These are phyloP conservation scores for Syncephalastrum racemosum DNA, from an alignment of 371 early-diverging fungal species.

Conservation along the genomic window DNA sequence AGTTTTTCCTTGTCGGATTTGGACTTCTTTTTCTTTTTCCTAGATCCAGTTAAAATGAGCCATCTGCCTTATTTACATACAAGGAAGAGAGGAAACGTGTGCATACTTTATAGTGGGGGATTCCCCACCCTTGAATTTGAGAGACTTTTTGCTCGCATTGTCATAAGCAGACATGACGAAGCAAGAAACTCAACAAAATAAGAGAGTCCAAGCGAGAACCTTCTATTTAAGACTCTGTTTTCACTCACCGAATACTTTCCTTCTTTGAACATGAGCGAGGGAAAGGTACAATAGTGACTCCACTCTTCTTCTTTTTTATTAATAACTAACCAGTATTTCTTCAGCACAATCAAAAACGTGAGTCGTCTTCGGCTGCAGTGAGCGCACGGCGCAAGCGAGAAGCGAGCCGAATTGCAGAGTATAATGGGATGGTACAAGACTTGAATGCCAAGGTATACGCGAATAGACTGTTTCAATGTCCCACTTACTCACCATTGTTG, in stretches of 20 bases:
- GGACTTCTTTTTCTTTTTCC: slow-evolving; percentile 50
- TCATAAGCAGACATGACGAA: slow-evolving; percentile 51
- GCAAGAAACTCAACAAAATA: slow-evolving; percentile 3
- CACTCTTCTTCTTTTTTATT: no score
- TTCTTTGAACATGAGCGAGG: no score
- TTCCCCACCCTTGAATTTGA: slow-evolving; percentile 62
- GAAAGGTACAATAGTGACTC: no score
- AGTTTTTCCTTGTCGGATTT: slow-evolving; percentile 51
- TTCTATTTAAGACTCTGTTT: no score
- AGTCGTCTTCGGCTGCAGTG: slow-evolving; percentile 39
- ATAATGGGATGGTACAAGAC: slow-evolving; percentile 36
- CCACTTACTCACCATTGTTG: background rate
- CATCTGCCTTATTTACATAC: background rate
- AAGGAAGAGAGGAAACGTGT: background rate
- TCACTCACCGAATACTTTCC: no score
- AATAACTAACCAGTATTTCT: no score
- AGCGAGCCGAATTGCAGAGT: slow-evolving; percentile 50
- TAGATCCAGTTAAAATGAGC: slow-evolving; percentile 1
- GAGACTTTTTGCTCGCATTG: slow-evolving; percentile 53
- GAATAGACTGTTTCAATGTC: background rate
- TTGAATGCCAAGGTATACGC: background rate
- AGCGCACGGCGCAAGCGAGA: slow-evolving; percentile 40
- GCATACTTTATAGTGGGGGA: slow-evolving; percentile 52
- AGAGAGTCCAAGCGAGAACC: no score
- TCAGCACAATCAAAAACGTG: slow-evolving; percentile 55